Percentiles rank a stretch among this genome's conserved stretches.
These are phyloP conservation scores for Teratosphaeria nubilosa DNA, from an alignment of 2,329 filamentous ascomycete species.

Conservation along the genomic window DNA sequence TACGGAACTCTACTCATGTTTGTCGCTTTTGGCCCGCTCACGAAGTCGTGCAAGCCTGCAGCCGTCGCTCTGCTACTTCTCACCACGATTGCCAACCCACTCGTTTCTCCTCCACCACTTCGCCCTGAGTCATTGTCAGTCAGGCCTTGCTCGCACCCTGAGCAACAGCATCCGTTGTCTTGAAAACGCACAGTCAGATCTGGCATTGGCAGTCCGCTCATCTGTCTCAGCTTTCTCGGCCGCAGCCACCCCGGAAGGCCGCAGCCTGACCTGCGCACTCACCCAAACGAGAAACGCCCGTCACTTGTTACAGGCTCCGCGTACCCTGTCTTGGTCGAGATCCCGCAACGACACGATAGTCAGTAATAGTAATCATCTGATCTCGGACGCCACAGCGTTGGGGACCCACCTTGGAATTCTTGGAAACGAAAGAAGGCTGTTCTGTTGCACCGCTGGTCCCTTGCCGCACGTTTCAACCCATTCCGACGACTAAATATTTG, in stretches of 20 bases:
- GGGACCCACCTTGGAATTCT: neutral
- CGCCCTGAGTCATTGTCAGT: neutral
- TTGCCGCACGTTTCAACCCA: neutral
- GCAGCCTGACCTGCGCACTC: neutral
- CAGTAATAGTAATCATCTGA: neutral
- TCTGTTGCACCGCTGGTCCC: neutral
- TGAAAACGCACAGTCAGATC: neutral
- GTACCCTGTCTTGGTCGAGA: neutral
- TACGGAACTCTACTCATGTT: neutral
- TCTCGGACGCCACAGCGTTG: neutral
- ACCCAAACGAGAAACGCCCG: neutral
- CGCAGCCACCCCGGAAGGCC: neutral
- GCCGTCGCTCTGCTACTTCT: neutral
- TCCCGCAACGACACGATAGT: neutral
- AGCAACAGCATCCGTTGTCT: neutral
- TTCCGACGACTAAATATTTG: neutral
- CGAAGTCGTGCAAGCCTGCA: neutral
- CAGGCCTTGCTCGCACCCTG: neutral
- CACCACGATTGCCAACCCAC: neutral
- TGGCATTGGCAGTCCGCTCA: neutral
- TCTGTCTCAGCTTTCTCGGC: neutral
- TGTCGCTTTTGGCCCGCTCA: neutral
- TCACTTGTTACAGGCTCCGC: neutral
- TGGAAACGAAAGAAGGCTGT: neutral
- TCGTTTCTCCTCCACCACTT: neutral